Percentiles rank a stretch among this genome's conserved stretches.
phyloP scores from a whole-genome alignment of 2,329 filamentous ascomycete genomes.

The Pleoardoris graminearum region DNA sequence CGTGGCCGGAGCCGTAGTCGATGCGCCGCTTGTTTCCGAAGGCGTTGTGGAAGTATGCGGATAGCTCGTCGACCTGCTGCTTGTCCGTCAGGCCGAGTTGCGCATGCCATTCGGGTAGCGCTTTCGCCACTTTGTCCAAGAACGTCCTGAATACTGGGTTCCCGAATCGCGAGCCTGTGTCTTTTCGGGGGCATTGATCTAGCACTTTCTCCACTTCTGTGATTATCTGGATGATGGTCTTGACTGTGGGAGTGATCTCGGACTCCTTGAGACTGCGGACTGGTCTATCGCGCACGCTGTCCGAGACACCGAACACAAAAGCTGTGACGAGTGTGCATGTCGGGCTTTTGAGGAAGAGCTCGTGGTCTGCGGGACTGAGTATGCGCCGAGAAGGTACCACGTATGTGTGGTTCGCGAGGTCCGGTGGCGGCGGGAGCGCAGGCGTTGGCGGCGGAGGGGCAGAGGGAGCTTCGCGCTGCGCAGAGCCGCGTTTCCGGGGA shows the following conservation, averaged over 20 bases:
- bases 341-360: constrained; percentile 76
- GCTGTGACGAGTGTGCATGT: constrained; percentile 76
- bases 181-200: constrained; percentile 72
- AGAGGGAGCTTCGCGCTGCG: constrained; percentile 25
- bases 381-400: constrained; percentile 75
- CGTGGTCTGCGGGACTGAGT: constrained; percentile 76
- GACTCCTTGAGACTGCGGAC: constrained; percentile 63
- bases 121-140: constrained; percentile 64
- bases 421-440: constrained; percentile 68
- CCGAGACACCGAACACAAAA: constrained; percentile 85
- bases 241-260: constrained; percentile 64
- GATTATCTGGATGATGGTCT: constrained; percentile 69
- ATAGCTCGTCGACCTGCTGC: constrained; percentile 68
- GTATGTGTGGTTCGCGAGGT: constrained; percentile 64
- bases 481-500: constrained; percentile 36
- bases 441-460: constrained; percentile 75
- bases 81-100: constrained; percentile 58
- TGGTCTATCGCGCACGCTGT: constrained; percentile 73
- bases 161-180: constrained; percentile 90
- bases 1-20: constrained; percentile 96
- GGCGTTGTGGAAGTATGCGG: constrained; percentile 77
- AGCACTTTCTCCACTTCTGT: constrained; percentile 70
- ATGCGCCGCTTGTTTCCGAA: constrained; percentile 82
- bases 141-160: constrained; percentile 89
- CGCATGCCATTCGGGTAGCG: constrained; percentile 64